A percentile compares a stretch with the other conserved stretches of the same genome.
Evolutionary conservation across 768 basidiomycete species (phyloP).

Genomic region (Nidularia pulvinata): DNA sequence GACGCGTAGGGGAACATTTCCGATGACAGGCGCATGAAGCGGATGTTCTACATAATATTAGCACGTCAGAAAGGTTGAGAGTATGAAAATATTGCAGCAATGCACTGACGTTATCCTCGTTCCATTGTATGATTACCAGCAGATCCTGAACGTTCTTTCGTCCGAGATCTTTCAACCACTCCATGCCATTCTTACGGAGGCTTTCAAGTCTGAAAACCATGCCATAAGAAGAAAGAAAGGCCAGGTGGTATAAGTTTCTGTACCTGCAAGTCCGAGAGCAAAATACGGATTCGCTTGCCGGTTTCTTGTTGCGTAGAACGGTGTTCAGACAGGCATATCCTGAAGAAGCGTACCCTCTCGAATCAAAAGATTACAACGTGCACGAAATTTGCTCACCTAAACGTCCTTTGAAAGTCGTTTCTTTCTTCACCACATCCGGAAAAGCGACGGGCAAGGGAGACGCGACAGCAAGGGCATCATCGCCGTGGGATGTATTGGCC

Average conservation of each 20-base stretch:
- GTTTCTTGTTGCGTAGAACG: constrained; percentile 70
- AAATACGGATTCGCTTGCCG: constrained; percentile 65
- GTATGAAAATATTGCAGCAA: background rate
- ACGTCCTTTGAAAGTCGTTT: constrained; percentile 70
- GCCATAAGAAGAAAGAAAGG: background rate
- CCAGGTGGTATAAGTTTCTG: constrained; percentile 1
- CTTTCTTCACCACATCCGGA: constrained; percentile 65
- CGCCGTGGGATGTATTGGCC: constrained; percentile 53
- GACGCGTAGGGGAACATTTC: constrained; percentile 95
- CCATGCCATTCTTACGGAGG: constrained; percentile 77
- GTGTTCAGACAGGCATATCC: constrained; percentile 90
- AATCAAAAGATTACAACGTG: background rate
- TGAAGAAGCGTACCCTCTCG: constrained; percentile 6
- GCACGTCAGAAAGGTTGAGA: background rate
- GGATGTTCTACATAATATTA: constrained; percentile 49
- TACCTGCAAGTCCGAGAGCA: constrained; percentile 73
- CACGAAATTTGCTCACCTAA: constrained; percentile 31
- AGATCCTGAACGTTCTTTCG: constrained; percentile 75
- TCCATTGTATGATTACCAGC: constrained; percentile 83
- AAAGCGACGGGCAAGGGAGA: constrained; percentile 16
- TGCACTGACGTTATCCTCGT: constrained; percentile 70
- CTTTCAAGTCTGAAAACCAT: constrained; percentile 57
- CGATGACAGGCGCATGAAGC: constrained; percentile 88
- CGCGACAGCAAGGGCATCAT: no score
- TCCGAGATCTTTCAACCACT: constrained; percentile 83